A percentile compares a stretch with the other conserved stretches of the same genome.
Evolutionary conservation across 352 stramenopile species (phyloP).

Genomic region (Phytophthora boehmeriae): DNA sequence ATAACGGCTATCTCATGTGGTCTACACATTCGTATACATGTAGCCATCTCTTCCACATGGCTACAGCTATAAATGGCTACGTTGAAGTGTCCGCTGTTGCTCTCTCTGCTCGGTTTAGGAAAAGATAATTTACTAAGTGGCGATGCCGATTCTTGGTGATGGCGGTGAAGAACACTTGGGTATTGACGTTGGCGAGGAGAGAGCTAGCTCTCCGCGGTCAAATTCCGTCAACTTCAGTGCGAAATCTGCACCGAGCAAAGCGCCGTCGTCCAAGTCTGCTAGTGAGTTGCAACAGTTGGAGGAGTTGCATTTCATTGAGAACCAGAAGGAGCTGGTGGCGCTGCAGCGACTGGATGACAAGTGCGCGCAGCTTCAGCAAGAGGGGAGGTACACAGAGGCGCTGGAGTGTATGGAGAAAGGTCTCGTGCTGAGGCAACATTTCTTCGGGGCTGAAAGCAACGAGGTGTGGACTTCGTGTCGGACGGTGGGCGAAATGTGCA

Average conservation of each 20-base stretch:
- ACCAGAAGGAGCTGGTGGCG: constrained; percentile 88
- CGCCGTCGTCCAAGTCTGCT: constrained; percentile 7
- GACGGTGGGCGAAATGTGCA: constrained; percentile 95
- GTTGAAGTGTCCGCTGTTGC: too few species aligned
- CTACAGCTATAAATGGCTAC: neutral
- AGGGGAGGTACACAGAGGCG: constrained; percentile 92
- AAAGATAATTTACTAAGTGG: neutral
- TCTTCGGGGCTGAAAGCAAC: constrained; percentile 91
- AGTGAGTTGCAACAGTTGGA: constrained; percentile 32
- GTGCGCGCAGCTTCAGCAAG: constrained; percentile 89
- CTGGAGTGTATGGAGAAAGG: constrained; percentile 95
- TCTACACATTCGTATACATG: too few species aligned
- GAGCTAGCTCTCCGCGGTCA: neutral
- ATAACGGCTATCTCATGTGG: neutral
- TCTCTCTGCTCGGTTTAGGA: neutral
- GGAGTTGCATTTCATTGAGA: constrained; percentile 63
- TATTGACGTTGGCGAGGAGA: neutral
- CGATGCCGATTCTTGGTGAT: neutral
- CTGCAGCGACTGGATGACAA: constrained; percentile 92
- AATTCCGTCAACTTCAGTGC: neutral
- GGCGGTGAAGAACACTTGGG: neutral
- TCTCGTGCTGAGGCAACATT: constrained; percentile 92
- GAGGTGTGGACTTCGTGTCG: constrained; percentile 91
- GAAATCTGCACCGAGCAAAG: neutral
- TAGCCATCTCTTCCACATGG: too few species aligned